Base-by-base conservation (phyloP, 2,329 filamentous ascomycete species). In the Ramichloridium luteum region DNA sequence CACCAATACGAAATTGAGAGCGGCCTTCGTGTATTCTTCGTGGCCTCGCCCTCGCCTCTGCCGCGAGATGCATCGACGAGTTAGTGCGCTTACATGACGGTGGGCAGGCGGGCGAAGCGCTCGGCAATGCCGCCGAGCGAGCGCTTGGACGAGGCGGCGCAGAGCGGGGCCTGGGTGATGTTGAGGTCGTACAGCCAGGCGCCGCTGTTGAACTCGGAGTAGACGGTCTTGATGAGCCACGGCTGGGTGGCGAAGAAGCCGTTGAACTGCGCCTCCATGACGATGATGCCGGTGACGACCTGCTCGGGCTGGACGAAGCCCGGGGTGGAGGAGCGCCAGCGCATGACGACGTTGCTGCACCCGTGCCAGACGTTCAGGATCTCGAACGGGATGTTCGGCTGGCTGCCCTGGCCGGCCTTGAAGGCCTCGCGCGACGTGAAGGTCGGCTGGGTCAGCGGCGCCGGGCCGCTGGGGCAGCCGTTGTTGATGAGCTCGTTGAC, bases 331-430 rank as follows among this genome's bases (percentile, higher is more conserved):
- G 44, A 43, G 8, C 35, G 28, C 50, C 50, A 54, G 25, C 50
- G 41, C 30, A 54, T 41, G 26, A 50, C 44, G 35, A 51, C 48
- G 1, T 46, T 44, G 28, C 46, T 39, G 40, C 50, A 54, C 16
- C 47, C 45, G 38, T 51, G 42, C 50, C 50, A 54, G 18, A 50
- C 25, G 36, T 53, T 48, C 13, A 53, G 34, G 25, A 49, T 47
- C 29, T 48, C 39, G 39, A 53, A 54, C 4, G 50, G 50, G 16
- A 53, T 51, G 16, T 35, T 32, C 4, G 50, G 45, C 35, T 51
- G 48, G 3, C 38, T 26, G 27, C 48, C 44, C 35, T 53, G 50
- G 26, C 47, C 50, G 13, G 43, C 44, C 31, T 48, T 27, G 42
- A 53, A 54, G 3, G 36, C 30, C 10, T 34, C 40, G 15, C 41